A percentile compares a stretch with the other conserved stretches of the same genome.
Conservation (phyloP, 2,329 filamentous ascomycete species). For the Phaeoacremonium minimum region DNA sequence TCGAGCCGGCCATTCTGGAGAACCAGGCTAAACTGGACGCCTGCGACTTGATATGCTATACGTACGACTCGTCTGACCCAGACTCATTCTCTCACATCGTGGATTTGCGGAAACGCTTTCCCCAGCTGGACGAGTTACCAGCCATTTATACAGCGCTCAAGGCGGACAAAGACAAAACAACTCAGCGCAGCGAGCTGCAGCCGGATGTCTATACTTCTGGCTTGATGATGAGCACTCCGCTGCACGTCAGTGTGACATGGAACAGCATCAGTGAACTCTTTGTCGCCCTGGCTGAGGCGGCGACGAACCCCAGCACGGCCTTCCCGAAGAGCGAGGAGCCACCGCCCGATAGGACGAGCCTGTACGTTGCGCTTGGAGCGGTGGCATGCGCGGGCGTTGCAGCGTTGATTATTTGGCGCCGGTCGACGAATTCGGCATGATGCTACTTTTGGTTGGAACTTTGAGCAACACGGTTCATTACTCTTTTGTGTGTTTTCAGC, state of each 20-base stretch:
- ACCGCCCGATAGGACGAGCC: constrained; percentile 72
- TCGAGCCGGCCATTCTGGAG: constrained; percentile 92
- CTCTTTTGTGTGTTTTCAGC: neutral
- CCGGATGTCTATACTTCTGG: constrained; percentile 86
- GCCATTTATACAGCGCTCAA: constrained; percentile 91
- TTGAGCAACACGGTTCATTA: neutral
- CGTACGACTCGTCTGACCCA: constrained; percentile 94
- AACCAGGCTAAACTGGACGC: constrained; percentile 86
- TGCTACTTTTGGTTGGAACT: neutral
- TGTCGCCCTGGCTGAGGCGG: constrained; percentile 84
- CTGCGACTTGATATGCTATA: constrained; percentile 91
- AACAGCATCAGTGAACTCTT: constrained; percentile 91
- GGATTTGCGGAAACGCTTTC: constrained; percentile 70
- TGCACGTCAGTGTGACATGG: constrained; percentile 96
- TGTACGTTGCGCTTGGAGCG: constrained; percentile 82
- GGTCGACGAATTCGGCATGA: constrained; percentile 42
- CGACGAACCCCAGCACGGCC: constrained; percentile 81
- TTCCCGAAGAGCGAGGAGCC: constrained; percentile 91
- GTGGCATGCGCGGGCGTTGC: constrained; percentile 59
- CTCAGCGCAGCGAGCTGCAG: constrained; percentile 86
- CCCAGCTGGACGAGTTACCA: constrained; percentile 83
- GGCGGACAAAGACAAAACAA: constrained; percentile 92
- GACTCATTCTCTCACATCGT: constrained; percentile 94
- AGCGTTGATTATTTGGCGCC: constrained; percentile 61
- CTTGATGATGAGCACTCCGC: constrained; percentile 82